Conservation (phyloP, 2,329 filamentous ascomycete species). For the Cercospora brassicicola region DNA sequence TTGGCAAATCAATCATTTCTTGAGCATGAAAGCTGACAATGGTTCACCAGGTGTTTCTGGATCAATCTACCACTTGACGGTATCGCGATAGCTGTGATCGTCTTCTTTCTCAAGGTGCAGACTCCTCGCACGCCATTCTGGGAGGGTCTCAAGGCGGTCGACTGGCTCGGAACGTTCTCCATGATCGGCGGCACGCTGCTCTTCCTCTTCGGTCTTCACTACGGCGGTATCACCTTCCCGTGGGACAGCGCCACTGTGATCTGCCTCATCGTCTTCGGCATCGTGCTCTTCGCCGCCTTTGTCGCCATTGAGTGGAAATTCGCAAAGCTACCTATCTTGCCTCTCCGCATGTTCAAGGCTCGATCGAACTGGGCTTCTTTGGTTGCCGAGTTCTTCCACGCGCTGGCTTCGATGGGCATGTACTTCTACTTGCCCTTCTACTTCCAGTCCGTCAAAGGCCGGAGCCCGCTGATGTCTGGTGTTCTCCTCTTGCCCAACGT, state of each 20-base stretch:
- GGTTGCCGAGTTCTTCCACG: not conserved
- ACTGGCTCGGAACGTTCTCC: not conserved
- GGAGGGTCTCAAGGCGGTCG: not conserved
- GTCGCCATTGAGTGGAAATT: not conserved
- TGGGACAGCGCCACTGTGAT: not conserved
- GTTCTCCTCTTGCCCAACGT: conserved; percentile 40
- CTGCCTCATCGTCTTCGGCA: not conserved
- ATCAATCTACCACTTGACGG: not conserved
- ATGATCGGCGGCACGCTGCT: not conserved
- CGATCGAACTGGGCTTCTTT: not conserved
- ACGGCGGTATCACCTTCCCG: not conserved
- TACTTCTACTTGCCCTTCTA: conserved; percentile 43
- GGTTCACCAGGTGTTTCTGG: not conserved
- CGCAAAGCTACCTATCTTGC: not conserved
- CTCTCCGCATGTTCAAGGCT: conserved; percentile 1
- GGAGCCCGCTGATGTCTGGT: conserved; percentile 43
- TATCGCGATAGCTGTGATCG: not conserved
- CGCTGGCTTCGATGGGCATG: not conserved
- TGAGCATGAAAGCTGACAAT: not conserved
- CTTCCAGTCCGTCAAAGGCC: conserved; percentile 45
- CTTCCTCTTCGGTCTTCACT: not conserved
- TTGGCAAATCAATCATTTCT: not conserved
- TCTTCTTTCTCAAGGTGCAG: not conserved
- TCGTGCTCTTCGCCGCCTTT: not conserved
- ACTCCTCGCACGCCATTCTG: not conserved